These are phyloP conservation scores for Pseudogymnoascus sp. DNA, from an alignment of 2,329 filamentous ascomycete genomes.

Conservation along the genomic window DNA sequence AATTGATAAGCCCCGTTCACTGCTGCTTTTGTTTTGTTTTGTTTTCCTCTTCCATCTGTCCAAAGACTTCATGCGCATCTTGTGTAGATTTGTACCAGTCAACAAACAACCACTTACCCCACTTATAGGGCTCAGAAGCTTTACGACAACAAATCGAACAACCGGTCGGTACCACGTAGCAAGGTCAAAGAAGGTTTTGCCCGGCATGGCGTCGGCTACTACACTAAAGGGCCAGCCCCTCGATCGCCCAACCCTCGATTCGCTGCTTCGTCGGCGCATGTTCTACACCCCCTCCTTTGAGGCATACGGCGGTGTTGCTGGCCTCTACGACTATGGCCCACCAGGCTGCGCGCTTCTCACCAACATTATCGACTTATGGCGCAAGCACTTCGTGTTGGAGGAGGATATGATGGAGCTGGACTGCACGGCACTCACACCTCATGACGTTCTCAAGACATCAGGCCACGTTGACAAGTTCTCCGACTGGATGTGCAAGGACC, in stretches of 20 bases:
- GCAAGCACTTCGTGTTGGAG: slow-evolving; percentile 66
- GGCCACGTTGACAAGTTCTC: slow-evolving; percentile 93
- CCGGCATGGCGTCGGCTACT: slow-evolving; percentile 54
- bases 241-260: slow-evolving; percentile 74
- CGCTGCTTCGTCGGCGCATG: slow-evolving; percentile 75
- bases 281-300: slow-evolving; percentile 97
- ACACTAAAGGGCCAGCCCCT: slow-evolving; percentile 87
- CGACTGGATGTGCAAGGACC: slow-evolving; percentile 99
- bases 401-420: slow-evolving; percentile 71
- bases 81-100: slow-evolving; percentile 31
- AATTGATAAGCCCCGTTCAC: not conserved
- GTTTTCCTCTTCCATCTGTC: not conserved
- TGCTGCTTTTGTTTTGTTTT: not conserved
- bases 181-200: slow-evolving; percentile 28
- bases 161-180: slow-evolving; percentile 26
- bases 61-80: slow-evolving; percentile 30
- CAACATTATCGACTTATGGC: slow-evolving; percentile 65
- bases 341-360: slow-evolving; percentile 62
- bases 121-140: slow-evolving; percentile 24
- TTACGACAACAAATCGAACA: slow-evolving; percentile 29
- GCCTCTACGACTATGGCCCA: slow-evolving; percentile 67
- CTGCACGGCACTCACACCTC: slow-evolving; percentile 86
- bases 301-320: slow-evolving; percentile 83
- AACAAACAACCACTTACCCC: slow-evolving; percentile 20
- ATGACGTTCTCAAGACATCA: slow-evolving; percentile 88